Percentiles rank a stretch among this genome's conserved stretches.
Evolutionary conservation across 768 basidiomycete genomes (phyloP).

Genomic region (Chalciporus piperatus): DNA sequence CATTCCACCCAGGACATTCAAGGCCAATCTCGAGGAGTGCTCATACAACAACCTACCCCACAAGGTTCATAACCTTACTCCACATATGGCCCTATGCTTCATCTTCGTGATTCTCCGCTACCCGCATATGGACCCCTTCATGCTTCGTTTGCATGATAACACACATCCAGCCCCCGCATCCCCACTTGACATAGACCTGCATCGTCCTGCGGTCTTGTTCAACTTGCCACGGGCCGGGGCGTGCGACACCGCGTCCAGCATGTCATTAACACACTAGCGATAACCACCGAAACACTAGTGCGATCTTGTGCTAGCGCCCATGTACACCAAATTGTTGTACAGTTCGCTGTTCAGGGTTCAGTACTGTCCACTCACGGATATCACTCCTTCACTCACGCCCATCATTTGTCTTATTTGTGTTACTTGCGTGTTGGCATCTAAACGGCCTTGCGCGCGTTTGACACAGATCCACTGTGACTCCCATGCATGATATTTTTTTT

Average conservation of each 20-base stretch:
- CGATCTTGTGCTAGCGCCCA: slow-evolving; percentile 10
- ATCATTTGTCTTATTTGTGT: slow-evolving; percentile 25
- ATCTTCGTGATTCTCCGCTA: slow-evolving; percentile 1
- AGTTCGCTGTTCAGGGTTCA: slow-evolving; percentile 18
- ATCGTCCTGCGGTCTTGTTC: slow-evolving; percentile 11
- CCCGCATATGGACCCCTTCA: slow-evolving; percentile 6
- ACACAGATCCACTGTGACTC: slow-evolving; percentile 6
- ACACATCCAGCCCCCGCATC: slow-evolving; percentile 4
- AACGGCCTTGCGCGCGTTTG: slow-evolving; percentile 6
- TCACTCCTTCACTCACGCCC: slow-evolving; percentile 17
- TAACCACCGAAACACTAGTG: slow-evolving; percentile 9
- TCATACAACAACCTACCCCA: slow-evolving; percentile 71
- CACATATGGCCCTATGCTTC: neutral
- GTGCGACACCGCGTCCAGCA: neutral
- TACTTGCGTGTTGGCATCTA: slow-evolving; percentile 15
- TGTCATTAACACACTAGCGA: slow-evolving; percentile 5
- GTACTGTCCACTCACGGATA: slow-evolving; percentile 13
- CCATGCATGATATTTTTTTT: slow-evolving; percentile 1
- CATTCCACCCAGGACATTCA: slow-evolving; percentile 50
- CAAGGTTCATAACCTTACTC: slow-evolving; percentile 49
- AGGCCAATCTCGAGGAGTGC: slow-evolving; percentile 60
- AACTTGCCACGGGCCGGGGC: slow-evolving; percentile 5
- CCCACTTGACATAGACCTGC: neutral
- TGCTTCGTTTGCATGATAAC: slow-evolving; percentile 7
- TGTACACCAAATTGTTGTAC: slow-evolving; percentile 27